Base-by-base conservation (phyloP, 2,329 filamentous ascomycete species). In the Chaetomiaceae sp. region DNA sequence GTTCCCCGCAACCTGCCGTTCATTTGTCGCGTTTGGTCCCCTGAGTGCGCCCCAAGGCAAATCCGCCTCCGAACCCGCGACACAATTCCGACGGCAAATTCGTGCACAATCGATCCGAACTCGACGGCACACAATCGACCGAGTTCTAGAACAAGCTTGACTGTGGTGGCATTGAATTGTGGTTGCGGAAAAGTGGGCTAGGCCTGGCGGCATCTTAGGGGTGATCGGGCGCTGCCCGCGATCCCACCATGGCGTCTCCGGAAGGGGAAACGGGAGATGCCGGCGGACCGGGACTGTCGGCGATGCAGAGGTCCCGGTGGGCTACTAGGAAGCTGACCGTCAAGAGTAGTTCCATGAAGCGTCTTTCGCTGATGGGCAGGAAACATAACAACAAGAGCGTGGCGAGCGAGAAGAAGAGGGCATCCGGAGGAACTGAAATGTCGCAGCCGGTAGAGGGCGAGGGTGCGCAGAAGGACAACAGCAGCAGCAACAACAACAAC, bases 281-380 rank as follows among this genome's bases (percentile, higher is more conserved):
- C 51, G 3, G 37, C 9, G 57, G 51, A 16, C 42, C 53, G 32
- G 50, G 56, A 32, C 40, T 55, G 13, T 38, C 60, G n/a, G n/a
- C n/a, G 25, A 60, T 54, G 20, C 90, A 92, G 67, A 81, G 91
- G 66, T 85, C 94, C 70, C 81, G 94, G 83, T 97, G 94, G 94
- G 92, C 94, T 16, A 97, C 94, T n/a, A 89, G 91, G 65, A 89
- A 90, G 68, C 82, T 88, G 69, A 84, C 85, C 13, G 83, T 88
- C 64, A 81, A 84, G 66, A 88, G 85, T 67, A 89, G 87, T 59
- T 77, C 79, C 62, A 79, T 81, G 67, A 97, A 96, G 77, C 85
- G 94, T 58, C 75, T 85, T 53, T 94, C 89, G 41, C 85, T 97
- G 58, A 82, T 94, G 64, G 85, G 87, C 64, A 85, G 90, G 62